phyloP scores from a whole-genome alignment of 192 early-diverging fungal species.

The Phlyctochytrium planicorne region DNA sequence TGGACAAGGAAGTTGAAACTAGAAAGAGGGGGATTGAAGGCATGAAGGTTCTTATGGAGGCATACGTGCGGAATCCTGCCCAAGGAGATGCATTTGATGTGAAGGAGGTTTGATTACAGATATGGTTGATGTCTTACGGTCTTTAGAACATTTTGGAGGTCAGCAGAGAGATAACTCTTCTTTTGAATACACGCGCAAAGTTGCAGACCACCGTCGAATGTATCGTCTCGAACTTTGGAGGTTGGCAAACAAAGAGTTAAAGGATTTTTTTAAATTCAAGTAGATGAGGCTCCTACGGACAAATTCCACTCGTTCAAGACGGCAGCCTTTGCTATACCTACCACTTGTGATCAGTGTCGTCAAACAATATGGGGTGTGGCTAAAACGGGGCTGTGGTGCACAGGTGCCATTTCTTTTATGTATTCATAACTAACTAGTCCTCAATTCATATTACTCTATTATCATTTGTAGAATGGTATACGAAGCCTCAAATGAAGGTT shows the following conservation, averaged over 20 bases:
- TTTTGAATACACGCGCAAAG: conserved; percentile 42
- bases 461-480: background rate
- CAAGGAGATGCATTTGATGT: conserved; percentile 64
- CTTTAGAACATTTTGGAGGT: conserved; percentile 54
- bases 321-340: conserved; percentile 72
- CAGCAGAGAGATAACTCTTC: conserved; percentile 49
- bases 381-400: conserved; percentile 70
- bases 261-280: background rate
- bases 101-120: conserved; percentile 39
- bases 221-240: conserved; percentile 64
- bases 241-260: too few relatives aligned
- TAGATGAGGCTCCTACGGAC: conserved; percentile 52
- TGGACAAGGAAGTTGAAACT: conserved; percentile 49
- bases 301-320: conserved; percentile 66
- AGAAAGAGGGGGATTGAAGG: conserved; percentile 55
- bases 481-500: too few relatives aligned
- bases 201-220: conserved; percentile 61
- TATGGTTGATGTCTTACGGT: background rate
- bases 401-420: conserved; percentile 29
- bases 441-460: background rate
- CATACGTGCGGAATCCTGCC: conserved; percentile 46
- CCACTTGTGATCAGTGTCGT: conserved; percentile 71
- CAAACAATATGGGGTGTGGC: conserved; percentile 76
- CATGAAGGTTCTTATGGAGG: conserved; percentile 44
- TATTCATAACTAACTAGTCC: background rate